Evolutionary conservation across 306 rosid genomes (phyloP), one percentile per base, ranked within the genome.

Genomic region (Cucurbita moschata): DNA sequence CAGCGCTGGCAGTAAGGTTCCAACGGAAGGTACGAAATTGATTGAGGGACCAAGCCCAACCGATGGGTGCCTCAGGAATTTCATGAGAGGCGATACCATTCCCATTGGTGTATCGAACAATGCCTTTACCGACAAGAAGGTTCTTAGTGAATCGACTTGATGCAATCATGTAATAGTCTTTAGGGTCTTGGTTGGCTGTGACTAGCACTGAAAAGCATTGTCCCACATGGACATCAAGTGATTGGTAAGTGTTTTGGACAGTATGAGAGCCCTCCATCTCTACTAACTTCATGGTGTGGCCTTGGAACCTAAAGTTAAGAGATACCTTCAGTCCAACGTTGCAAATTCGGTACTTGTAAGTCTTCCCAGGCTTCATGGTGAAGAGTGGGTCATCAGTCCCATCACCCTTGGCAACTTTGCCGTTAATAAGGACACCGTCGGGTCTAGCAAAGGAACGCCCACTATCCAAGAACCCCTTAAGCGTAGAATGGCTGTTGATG

Each of bases 41-140:
- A 46, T 93, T 90, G 10, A 93, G 87, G 21, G 97, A 93, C 98
- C 96, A 90, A 1, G 94, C 96, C 97, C 96, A 88, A 7, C 98
- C 98, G 0, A 66, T 82, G 0, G 97, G 98, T 4, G 88, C 89
- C 12, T 73, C 81, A 0, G 88, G 84, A 6, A 90, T 14, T 3
- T 84, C 90, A 0, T 89, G 81, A 8, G 84, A 64, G 5, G 93
- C 90, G 0, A 87, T 91, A 3, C 84, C 63, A 0, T 87, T 86
- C 0, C 92, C 89, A 39, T 68, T 69, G 18, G 75, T 46, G 68
- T 91, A 89, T 1, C 87, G 82, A 0, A 91, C 42, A n/a, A 91
- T 81, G 0, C 85, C 91, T 43, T 90, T 92, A 0, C 79, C 90
- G 0, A 83, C 74, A 5, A 83, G n/a, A 30, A 76, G 5, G 0